Conservation (phyloP, 2,329 filamentous ascomycete species). For the Penicillium sclerotiorum region DNA sequence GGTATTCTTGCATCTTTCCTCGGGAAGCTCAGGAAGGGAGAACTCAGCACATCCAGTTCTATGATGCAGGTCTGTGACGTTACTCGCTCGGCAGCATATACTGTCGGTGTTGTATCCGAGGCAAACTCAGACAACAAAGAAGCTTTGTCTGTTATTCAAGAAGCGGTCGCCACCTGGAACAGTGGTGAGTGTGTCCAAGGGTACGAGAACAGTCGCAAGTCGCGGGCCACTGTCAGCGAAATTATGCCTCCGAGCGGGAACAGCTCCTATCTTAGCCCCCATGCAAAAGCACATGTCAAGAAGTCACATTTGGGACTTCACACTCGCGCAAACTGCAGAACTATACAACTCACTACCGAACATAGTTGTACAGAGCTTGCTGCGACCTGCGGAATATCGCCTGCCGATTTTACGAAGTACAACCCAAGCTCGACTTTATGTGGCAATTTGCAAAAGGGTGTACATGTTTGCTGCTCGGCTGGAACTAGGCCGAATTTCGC, state of each 20-base stretch:
- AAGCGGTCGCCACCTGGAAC: neutral
- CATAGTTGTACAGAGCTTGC: neutral
- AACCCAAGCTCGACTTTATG: slow-evolving; percentile 37
- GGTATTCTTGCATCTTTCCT: neutral
- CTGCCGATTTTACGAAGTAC: slow-evolving; percentile 42
- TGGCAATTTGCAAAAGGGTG: slow-evolving; percentile 33
- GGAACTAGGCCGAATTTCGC: slow-evolving; percentile 40
- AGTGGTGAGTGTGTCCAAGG: neutral
- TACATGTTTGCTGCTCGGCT: slow-evolving; percentile 42
- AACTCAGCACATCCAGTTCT: neutral
- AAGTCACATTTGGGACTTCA: neutral
- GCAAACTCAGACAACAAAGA: neutral
- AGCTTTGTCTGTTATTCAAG: neutral
- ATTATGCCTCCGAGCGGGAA: neutral
- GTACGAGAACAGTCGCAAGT: neutral
- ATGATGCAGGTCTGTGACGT: neutral
- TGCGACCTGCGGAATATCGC: slow-evolving; percentile 33
- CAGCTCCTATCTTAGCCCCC: neutral
- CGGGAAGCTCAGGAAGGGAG: neutral
- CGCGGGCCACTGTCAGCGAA: neutral
- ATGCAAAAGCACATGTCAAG: neutral
- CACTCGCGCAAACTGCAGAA: neutral
- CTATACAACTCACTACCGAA: neutral
- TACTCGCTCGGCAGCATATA: neutral
- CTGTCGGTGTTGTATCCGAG: neutral